Evolutionary conservation across 2,329 filamentous ascomycete species (phyloP), one percentile per base, ranked within the genome.

Genomic region (Penicillium brasilianum): DNA sequence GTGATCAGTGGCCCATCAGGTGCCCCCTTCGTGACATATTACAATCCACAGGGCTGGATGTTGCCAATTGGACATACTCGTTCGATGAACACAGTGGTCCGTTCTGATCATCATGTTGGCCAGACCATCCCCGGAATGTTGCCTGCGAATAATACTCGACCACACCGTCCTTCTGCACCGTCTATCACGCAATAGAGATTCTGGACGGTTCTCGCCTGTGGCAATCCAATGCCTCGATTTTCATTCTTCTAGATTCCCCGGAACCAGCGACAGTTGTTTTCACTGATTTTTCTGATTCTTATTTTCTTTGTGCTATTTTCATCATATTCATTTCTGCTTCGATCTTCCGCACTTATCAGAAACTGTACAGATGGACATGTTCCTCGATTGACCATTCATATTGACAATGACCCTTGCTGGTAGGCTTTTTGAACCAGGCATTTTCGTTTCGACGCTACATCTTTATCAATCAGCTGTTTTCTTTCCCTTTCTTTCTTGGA

Each of bases 221-320:
- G 34, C 32, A 39, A 34, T 30, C 16, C 61, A 60, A 57, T 53
- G 56, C 60, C 52, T 53, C 28, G 30, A 57, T 56, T 65, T 39
- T 61, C 52, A 49, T 64, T 68, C 58, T 58, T 63, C 62, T 69
- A 67, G 62, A 68, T 70, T 69, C 67, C 68, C 66, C 61, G 49
- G 60, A 51, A 57, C 50, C 64, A 67, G 65, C 64, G 62, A 60
- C 53, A 63, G 57, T 62, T 56, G 20, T 61, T 58, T 22, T 62
- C 25, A 30, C 18, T 54, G 36, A 43, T 54, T 43, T 18, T 30
- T 54, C 30, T n/a, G n/a, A n/a, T n/a, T n/a, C n/a, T n/a, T n/a
- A n/a, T n/a, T 30, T 54, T 13, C 20, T 41, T 25, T 32, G 20
- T 41, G 18, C 22, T 44, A 16, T 28, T n/a, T 14, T 4, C 52